phyloP scores from a whole-genome alignment of 2,329 filamentous ascomycete genomes.

The Aspergillus quadricinctus region DNA sequence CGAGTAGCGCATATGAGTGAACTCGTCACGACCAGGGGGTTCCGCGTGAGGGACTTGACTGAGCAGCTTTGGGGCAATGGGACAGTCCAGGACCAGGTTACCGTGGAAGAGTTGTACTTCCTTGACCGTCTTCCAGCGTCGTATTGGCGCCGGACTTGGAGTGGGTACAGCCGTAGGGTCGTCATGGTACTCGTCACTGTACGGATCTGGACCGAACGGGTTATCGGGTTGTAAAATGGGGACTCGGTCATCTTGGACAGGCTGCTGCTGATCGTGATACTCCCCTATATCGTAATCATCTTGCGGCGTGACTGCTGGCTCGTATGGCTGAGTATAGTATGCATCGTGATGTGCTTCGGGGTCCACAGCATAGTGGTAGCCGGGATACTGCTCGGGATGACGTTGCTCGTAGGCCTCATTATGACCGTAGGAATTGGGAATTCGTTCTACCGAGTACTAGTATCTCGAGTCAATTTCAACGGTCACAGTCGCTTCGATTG shows the following conservation, averaged over 20 bases:
- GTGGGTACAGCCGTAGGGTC: slow-evolving; percentile 34
- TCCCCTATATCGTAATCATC: slow-evolving; percentile 55
- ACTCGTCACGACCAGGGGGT: slow-evolving; percentile 73
- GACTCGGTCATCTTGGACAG: slow-evolving; percentile 64
- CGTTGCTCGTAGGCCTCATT: slow-evolving; percentile 57
- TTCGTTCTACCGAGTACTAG: slow-evolving; percentile 67
- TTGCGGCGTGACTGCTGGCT: slow-evolving; percentile 55
- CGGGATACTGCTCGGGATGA: slow-evolving; percentile 47
- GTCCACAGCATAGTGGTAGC: slow-evolving; percentile 68
- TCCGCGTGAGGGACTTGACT: slow-evolving; percentile 81
- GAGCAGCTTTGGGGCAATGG: slow-evolving; percentile 81
- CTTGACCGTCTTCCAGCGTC: slow-evolving; percentile 97
- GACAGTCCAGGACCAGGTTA: slow-evolving; percentile 94
- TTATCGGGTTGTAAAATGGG: slow-evolving; percentile 71
- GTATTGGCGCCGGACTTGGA: slow-evolving; percentile 59
- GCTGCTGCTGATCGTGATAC: slow-evolving; percentile 49
- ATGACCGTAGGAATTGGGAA: slow-evolving; percentile 59
- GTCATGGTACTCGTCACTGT: slow-evolving; percentile 45
- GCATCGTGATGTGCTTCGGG: slow-evolving; percentile 83
- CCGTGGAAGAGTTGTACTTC: slow-evolving; percentile 96
- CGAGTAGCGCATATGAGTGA: slow-evolving; percentile 78
- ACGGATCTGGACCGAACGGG: slow-evolving; percentile 60
- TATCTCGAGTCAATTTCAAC: slow-evolving; percentile 6
- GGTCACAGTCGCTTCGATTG: not conserved
- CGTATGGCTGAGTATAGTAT: slow-evolving; percentile 80